Percentiles rank a stretch among this genome's conserved stretches.
Conservation (phyloP, 306 rosid species). For the Medicago lupulina region DNA sequence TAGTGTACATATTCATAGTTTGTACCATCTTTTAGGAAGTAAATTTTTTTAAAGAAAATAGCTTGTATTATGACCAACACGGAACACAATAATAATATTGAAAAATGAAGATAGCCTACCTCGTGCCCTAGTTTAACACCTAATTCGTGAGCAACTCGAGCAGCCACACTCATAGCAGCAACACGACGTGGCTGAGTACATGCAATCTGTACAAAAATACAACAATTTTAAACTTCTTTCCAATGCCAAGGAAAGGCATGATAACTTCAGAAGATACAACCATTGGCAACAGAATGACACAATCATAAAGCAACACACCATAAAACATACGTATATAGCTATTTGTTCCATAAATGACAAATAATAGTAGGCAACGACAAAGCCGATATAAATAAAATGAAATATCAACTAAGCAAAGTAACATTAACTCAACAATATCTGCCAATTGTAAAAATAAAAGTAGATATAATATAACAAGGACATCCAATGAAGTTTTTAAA, state of each 20-base stretch:
- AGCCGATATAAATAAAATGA: constrained; percentile 32
- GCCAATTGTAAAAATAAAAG: constrained; percentile 21
- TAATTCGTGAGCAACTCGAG: constrained; percentile 97
- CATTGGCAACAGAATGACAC: constrained; percentile 13
- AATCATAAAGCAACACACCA: not conserved
- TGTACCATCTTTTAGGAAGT: constrained; percentile 17
- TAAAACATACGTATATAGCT: constrained; percentile 27
- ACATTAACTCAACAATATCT: constrained; percentile 20
- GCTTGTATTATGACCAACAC: constrained; percentile 15
- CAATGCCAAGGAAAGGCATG: constrained; percentile 17
- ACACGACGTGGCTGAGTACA: constrained; percentile 98
- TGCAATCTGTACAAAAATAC: constrained; percentile 68
- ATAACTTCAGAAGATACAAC: constrained; percentile 7
- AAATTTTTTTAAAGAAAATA: constrained; percentile 16
- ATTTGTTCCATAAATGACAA: constrained; percentile 25
- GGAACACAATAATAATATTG: constrained; percentile 11
- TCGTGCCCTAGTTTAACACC: constrained; percentile 97
- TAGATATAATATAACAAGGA: constrained; percentile 12
- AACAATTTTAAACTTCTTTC: constrained; percentile 15
- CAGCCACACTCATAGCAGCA: constrained; percentile 99
- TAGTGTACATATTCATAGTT: not conserved
- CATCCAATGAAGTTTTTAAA: constrained; percentile 19
- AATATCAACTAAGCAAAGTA: constrained; percentile 1
- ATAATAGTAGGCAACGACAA: not conserved
- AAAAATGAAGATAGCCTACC: constrained; percentile 50